These are phyloP conservation scores for Kurtzmaniella quercitrusa DNA, from an alignment of 1,139 yeast species.

Conservation along the genomic window DNA sequence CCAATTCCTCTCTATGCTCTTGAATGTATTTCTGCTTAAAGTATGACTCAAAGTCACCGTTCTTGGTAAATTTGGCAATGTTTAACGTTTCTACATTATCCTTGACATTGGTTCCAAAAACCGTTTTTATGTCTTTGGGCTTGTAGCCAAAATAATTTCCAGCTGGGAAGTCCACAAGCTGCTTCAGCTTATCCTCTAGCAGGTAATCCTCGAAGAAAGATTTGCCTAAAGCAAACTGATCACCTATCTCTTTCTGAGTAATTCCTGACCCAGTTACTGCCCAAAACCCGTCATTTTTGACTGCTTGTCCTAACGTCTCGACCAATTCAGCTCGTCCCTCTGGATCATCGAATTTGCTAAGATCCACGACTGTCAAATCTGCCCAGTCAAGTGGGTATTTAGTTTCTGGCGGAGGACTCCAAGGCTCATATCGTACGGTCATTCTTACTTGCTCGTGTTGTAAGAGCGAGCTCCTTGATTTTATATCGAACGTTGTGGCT, in stretches of 20 bases:
- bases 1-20: constrained; percentile 17
- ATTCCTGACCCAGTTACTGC: constrained; percentile 25
- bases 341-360: constrained; percentile 22
- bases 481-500: background rate
- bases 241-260: constrained; percentile 20
- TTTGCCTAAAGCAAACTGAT: constrained; percentile 24
- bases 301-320: constrained; percentile 21
- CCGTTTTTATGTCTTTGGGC: constrained; percentile 19
- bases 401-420: constrained; percentile 26
- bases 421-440: constrained; percentile 7
- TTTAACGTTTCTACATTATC: constrained; percentile 30
- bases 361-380: constrained; percentile 23
- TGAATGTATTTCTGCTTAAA: constrained; percentile 22
- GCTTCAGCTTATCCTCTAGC: constrained; percentile 21
- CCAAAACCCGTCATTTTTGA: constrained; percentile 29
- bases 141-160: constrained; percentile 34
- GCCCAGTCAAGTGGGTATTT: constrained; percentile 28
- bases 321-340: constrained; percentile 25
- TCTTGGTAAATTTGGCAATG: constrained; percentile 30
- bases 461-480: too few species aligned
- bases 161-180: constrained; percentile 21
- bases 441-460: too few species aligned
- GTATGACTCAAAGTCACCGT: constrained; percentile 16
- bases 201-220: constrained; percentile 24
- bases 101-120: constrained; percentile 24